A percentile compares a stretch with the other conserved stretches of the same genome.
These are phyloP conservation scores for Diospyros lotus DNA, from an alignment of 148 eudicot genomes.

Conservation along the genomic window DNA sequence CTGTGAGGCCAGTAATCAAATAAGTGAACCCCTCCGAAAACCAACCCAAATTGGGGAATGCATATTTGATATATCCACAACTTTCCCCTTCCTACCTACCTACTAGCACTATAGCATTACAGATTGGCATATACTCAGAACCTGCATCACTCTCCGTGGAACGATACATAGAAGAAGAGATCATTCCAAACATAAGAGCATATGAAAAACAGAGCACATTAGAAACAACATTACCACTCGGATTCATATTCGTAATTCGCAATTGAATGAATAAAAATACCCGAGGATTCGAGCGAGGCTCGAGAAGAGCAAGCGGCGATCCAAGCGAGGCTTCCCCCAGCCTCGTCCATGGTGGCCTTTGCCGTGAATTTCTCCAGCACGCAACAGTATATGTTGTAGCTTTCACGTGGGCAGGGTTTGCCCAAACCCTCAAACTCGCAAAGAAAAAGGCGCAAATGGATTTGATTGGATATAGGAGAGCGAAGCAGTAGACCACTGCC, in stretches of 20 bases:
- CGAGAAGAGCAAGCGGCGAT: slow-evolving; percentile 48
- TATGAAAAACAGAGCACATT: background rate
- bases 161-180: background rate
- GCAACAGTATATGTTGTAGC: background rate
- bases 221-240: background rate
- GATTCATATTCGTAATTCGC: background rate
- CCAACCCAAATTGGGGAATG: slow-evolving; percentile 78
- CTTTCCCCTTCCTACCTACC: slow-evolving; percentile 73
- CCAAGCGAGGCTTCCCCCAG: slow-evolving; percentile 44
- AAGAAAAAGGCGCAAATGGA: too few species aligned
- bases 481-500: too few species aligned
- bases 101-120: slow-evolving; percentile 6
- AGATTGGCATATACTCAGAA: background rate
- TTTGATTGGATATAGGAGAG: too few species aligned
- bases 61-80: slow-evolving; percentile 51
- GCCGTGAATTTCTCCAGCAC: background rate
- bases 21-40: slow-evolving; percentile 83
- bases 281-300: slow-evolving; percentile 36
- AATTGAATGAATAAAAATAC: slow-evolving; percentile 7
- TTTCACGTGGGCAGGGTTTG: background rate
- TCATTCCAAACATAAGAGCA: background rate
- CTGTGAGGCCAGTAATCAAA: slow-evolving; percentile 64
- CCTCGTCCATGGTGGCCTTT: slow-evolving; percentile 42
- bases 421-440: too few species aligned
- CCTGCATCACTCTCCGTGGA: background rate